Evolutionary conservation across 2,329 filamentous ascomycete species (phyloP).

Genomic region (Pyricularia sp.): DNA sequence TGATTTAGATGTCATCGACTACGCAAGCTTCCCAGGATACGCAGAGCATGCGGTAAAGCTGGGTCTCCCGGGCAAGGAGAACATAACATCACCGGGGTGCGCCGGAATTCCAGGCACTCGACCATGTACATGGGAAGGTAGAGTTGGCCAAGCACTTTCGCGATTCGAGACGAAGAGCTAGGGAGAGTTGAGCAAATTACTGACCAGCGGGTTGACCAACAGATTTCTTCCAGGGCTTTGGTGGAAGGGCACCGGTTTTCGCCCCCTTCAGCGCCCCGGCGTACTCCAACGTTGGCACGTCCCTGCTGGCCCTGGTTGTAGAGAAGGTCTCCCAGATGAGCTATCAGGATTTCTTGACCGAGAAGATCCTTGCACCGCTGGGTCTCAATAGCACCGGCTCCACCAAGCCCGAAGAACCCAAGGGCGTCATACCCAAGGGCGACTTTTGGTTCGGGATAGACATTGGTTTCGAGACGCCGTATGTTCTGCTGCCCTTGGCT

Average conservation of each 20-base stretch:
- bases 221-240: constrained; percentile 19
- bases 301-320: constrained; percentile 33
- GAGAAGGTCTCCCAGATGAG: constrained; percentile 31
- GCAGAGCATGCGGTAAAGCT: not conserved
- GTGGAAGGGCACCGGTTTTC: constrained; percentile 26
- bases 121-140: not conserved
- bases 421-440: constrained; percentile 25
- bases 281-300: constrained; percentile 39
- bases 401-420: constrained; percentile 18
- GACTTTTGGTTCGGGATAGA: constrained; percentile 23
- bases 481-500: constrained; percentile 8
- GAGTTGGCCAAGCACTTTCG: not conserved
- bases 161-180: not conserved
- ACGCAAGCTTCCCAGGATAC: not conserved
- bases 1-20: not conserved
- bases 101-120: not conserved
- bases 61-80: not conserved
- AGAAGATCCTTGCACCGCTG: constrained; percentile 29
- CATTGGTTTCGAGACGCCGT: constrained; percentile 25
- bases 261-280: constrained; percentile 31
- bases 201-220: not conserved
- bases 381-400: constrained; percentile 30
- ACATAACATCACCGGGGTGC: not conserved
- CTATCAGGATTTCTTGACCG: constrained; percentile 27
- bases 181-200: not conserved